These are phyloP conservation scores for Anacardium occidentale DNA, from an alignment of 345 rosid genomes.

Conservation along the genomic window DNA sequence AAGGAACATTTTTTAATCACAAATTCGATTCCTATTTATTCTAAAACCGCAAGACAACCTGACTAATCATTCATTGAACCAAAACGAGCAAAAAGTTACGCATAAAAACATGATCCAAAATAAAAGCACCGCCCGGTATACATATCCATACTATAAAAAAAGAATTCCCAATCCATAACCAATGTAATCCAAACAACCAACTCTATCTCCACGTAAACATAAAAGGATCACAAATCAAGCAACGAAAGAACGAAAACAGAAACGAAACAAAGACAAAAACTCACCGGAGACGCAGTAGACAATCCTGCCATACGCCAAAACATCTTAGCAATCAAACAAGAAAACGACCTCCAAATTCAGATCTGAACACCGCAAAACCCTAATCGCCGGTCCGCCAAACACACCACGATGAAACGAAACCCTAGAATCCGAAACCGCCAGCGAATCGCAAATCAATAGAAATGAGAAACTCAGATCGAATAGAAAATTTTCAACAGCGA, in stretches of 20 bases:
- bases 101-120: not conserved
- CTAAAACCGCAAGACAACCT: not conserved
- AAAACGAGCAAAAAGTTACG: not conserved
- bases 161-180: not conserved
- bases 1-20: not conserved
- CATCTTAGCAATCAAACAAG: constrained; percentile 45
- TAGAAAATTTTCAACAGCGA: not conserved
- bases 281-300: constrained; percentile 90
- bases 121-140: not conserved
- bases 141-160: not conserved
- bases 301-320: constrained; percentile 96
- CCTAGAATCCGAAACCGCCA: constrained; percentile 7
- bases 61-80: not conserved
- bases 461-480: constrained; percentile 5
- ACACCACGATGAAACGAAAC: not conserved
- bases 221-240: constrained; percentile 11
- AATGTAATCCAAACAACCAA: not conserved
- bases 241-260: not conserved
- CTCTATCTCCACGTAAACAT: not conserved
- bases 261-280: constrained; percentile 23
- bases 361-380: constrained; percentile 35
- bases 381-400: constrained; percentile 8
- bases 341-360: constrained; percentile 39
- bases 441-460: not conserved
- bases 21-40: not conserved